phyloP scores from a whole-genome alignment of 257 asterid genomes.

The Nicotiana knightiana region DNA sequence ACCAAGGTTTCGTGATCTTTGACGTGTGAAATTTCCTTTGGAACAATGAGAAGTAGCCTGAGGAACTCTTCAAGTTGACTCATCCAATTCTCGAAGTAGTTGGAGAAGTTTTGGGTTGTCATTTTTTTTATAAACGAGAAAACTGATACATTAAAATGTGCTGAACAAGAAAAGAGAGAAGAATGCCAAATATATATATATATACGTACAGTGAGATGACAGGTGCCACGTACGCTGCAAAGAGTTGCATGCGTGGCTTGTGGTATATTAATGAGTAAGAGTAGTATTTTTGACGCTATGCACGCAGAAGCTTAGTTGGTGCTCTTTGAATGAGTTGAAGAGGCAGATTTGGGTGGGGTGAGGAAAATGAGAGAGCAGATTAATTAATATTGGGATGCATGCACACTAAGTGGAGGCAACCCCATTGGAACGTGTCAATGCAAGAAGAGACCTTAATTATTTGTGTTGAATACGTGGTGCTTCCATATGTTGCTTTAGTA shows the following conservation, averaged over 20 bases:
- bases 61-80: conserved; percentile 39
- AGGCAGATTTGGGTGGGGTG: not conserved
- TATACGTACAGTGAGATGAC: not conserved
- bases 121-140: not conserved
- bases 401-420: not conserved
- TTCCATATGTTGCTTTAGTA: not conserved
- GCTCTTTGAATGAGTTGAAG: not conserved
- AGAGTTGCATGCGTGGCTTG: not conserved
- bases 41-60: conserved; percentile 6
- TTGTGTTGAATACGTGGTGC: not conserved
- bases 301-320: not conserved
- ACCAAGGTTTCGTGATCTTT: conserved; percentile 17
- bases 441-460: not conserved
- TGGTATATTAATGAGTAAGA: not conserved
- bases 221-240: not conserved
- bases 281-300: not conserved
- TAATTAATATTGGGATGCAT: not conserved
- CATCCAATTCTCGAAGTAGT: conserved; percentile 55
- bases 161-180: not conserved
- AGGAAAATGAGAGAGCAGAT: not conserved
- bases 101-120: conserved; percentile 31
- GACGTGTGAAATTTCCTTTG: not conserved
- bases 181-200: not conserved
- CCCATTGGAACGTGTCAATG: conserved; percentile 9
- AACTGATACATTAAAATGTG: not conserved